Conservation (phyloP, 164 flowering plant species). For the Saururus chinensis region DNA sequence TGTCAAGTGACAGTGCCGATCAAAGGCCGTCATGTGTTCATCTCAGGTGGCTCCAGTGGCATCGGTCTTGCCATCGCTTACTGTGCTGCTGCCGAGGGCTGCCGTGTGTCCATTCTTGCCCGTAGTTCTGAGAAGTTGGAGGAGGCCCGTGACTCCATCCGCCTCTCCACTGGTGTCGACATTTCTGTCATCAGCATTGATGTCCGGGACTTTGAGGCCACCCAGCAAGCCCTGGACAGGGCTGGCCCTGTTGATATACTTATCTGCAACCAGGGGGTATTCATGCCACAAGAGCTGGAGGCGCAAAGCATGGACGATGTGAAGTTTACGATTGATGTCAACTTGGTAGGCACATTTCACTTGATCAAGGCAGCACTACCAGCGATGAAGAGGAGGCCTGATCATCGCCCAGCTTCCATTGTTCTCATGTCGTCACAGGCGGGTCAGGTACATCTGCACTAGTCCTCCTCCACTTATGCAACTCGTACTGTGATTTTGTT, state of each 20-base stretch:
- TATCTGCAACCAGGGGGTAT: constrained; percentile 78
- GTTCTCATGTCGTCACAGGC: constrained; percentile 88
- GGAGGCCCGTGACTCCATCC: constrained; percentile 53
- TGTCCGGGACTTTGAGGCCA: constrained; percentile 58
- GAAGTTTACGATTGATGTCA: constrained; percentile 74
- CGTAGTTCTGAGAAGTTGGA: constrained; percentile 52
- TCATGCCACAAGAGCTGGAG: constrained; percentile 51
- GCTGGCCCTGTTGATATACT: constrained; percentile 66
- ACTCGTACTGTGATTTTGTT: no score
- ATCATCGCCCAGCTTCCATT: constrained; percentile 59
- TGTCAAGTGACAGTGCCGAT: constrained; percentile 51
- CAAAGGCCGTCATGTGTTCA: constrained; percentile 79
- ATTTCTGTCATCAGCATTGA: constrained; percentile 56
- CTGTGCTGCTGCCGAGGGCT: constrained; percentile 64
- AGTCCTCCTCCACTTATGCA: no score
- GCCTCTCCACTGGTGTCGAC: constrained; percentile 60
- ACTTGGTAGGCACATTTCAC: constrained; percentile 67
- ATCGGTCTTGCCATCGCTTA: constrained; percentile 84
- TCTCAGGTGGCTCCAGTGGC: constrained; percentile 94
- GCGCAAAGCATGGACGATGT: constrained; percentile 51
- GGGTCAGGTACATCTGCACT: constrained; percentile 73
- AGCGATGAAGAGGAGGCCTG: constrained; percentile 48
- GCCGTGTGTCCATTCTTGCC: constrained; percentile 79
- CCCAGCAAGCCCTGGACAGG: constrained; percentile 31
- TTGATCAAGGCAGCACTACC: constrained; percentile 80